phyloP scores from a whole-genome alignment of 352 stramenopile species.

The Globisporangium nunn region DNA sequence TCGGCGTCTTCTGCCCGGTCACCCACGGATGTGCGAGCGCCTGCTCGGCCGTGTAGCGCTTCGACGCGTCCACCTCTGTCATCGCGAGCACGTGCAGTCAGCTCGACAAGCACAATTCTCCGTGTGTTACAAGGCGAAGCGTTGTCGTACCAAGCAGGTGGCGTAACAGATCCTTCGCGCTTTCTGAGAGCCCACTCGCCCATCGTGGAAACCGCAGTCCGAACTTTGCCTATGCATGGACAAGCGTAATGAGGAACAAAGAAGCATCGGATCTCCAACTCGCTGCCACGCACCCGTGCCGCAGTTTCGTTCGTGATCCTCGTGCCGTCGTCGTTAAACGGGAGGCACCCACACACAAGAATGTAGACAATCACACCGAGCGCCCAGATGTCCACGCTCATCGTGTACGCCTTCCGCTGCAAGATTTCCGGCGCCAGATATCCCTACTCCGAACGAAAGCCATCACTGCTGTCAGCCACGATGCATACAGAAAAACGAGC shows the following conservation, averaged over 20 bases:
- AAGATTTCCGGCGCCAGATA: slow-evolving; percentile 96
- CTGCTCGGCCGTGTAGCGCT: slow-evolving; percentile 80
- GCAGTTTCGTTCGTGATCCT: slow-evolving; percentile 76
- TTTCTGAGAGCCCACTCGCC: slow-evolving; percentile 82
- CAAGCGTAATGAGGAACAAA: neutral
- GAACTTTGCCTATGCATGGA: slow-evolving; percentile 79
- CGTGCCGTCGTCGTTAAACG: slow-evolving; percentile 90
- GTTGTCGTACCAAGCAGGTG: slow-evolving; percentile 52
- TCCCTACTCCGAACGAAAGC: slow-evolving; percentile 38
- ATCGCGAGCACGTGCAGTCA: neutral
- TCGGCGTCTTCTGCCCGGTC: slow-evolving; percentile 74
- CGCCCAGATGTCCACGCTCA: slow-evolving; percentile 83
- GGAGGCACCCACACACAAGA: slow-evolving; percentile 73
- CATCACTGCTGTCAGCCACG: neutral
- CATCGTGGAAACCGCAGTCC: slow-evolving; percentile 92
- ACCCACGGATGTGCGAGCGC: slow-evolving; percentile 81
- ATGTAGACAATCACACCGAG: slow-evolving; percentile 90
- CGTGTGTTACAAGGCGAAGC: neutral
- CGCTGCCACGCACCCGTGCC: slow-evolving; percentile 32
- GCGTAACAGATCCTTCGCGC: slow-evolving; percentile 79
- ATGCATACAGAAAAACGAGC: neutral
- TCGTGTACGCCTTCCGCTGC: slow-evolving; percentile 60
- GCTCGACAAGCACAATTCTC: neutral
- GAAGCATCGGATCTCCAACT: too few relatives aligned
- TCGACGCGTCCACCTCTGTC: slow-evolving; percentile 66